Conservation (phyloP, 441 rosid genomes). For the Erodium texanum region DNA sequence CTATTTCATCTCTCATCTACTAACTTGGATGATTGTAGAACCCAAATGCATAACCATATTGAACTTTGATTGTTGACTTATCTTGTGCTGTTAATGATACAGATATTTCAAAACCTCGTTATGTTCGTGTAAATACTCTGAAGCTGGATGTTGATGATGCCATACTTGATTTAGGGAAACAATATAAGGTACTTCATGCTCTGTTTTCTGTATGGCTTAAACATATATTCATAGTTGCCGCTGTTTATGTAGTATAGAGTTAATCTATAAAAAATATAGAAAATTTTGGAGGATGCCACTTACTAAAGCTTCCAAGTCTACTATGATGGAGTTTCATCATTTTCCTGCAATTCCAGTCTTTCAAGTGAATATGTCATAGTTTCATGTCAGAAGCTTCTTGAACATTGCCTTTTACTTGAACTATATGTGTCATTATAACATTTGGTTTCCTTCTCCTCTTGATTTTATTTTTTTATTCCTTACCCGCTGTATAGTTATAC, state of each 20-base stretch:
- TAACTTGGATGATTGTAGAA: not conserved
- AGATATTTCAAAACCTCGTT: conserved; percentile 64
- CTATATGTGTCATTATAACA: not conserved
- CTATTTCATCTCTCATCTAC: not conserved
- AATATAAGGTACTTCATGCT: conserved; percentile 36
- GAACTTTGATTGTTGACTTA: not conserved
- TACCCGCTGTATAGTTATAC: not conserved
- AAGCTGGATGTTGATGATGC: conserved; percentile 63
- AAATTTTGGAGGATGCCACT: too few species aligned
- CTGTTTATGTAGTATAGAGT: not conserved
- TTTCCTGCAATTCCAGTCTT: not conserved
- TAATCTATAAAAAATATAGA: too few species aligned
- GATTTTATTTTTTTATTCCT: not conserved
- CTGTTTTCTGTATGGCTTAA: conserved; percentile 1
- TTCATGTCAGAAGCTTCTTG: not conserved
- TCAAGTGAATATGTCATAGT: not conserved
- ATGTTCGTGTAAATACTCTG: conserved; percentile 77
- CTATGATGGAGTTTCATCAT: not conserved
- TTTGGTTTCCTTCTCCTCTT: not conserved
- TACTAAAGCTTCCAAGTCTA: not conserved
- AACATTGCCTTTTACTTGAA: not conserved
- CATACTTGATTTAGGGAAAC: conserved; percentile 45
- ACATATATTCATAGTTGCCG: not conserved
- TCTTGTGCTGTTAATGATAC: conserved; percentile 22
- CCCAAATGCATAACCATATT: not conserved